phyloP scores from a whole-genome alignment of 306 rosid species.

The Sindora glabra region DNA sequence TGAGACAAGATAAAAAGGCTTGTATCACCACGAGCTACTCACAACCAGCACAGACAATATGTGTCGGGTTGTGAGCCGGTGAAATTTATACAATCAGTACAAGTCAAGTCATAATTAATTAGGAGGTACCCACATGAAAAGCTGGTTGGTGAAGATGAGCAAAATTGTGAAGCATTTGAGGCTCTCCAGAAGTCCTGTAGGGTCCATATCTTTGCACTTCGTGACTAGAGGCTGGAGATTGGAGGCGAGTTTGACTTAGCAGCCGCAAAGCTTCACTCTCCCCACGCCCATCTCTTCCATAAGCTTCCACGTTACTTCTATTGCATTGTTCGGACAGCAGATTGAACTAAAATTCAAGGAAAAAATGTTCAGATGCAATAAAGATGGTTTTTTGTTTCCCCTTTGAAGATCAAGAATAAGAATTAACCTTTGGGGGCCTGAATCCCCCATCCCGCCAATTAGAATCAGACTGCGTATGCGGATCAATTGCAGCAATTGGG shows the following conservation, averaged over 20 bases:
- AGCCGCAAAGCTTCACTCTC: constrained; percentile 42
- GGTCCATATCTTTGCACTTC: constrained; percentile 60
- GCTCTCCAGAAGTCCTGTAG: constrained; percentile 33
- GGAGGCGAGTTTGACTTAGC: constrained; percentile 42
- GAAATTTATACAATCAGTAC: too few species aligned
- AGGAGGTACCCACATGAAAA: constrained; percentile 40
- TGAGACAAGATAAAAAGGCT: too few species aligned
- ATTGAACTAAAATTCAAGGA: constrained; percentile 11
- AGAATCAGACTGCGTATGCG: constrained; percentile 20
- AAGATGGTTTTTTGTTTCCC: too few species aligned
- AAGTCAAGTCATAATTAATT: too few species aligned
- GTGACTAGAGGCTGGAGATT: constrained; percentile 36
- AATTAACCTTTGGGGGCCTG: too few species aligned
- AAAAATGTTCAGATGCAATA: too few species aligned
- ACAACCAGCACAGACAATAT: too few species aligned
- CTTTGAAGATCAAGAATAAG: too few species aligned
- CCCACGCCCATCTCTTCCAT: constrained; percentile 25
- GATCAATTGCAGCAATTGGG: constrained; percentile 18
- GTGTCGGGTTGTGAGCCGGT: too few species aligned
- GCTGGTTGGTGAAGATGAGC: constrained; percentile 34
- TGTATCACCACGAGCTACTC: too few species aligned
- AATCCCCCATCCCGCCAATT: constrained; percentile 35
- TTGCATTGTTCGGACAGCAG: constrained; percentile 31
- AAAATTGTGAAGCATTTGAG: constrained; percentile 39
- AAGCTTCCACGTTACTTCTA: constrained; percentile 23